These are phyloP conservation scores for Arxiozyma slooffiae DNA, from an alignment of 1,139 yeast species.

Conservation along the genomic window DNA sequence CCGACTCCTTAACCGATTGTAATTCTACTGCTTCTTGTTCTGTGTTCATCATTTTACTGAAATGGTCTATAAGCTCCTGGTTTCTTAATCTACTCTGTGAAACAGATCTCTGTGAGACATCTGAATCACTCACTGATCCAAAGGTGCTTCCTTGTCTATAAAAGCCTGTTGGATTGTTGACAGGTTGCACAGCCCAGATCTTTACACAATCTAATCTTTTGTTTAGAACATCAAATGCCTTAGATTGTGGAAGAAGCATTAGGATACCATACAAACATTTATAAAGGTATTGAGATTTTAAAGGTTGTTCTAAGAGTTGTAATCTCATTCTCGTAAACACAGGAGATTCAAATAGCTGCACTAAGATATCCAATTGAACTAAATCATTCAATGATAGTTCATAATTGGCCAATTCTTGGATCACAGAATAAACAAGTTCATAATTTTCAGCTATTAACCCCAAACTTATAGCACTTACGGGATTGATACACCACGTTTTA, in stretches of 20 bases:
- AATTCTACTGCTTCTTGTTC: constrained; percentile 4
- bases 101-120: constrained; percentile 16
- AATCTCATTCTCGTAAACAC: constrained; percentile 80
- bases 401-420: constrained; percentile 64
- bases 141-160: constrained; percentile 8
- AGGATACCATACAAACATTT: constrained; percentile 84
- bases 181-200: constrained; percentile 21
- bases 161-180: constrained; percentile 6
- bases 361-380: constrained; percentile 70
- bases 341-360: constrained; percentile 77
- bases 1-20: constrained; percentile 9
- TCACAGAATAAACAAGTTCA: constrained; percentile 73
- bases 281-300: constrained; percentile 67
- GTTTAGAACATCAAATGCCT: constrained; percentile 76
- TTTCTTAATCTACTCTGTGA: constrained; percentile 18
- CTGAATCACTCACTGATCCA: constrained; percentile 10
- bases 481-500: constrained; percentile 86
- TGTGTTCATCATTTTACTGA: constrained; percentile 14
- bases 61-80: constrained; percentile 24
- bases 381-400: constrained; percentile 58
- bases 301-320: constrained; percentile 83
- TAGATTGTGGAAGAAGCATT: constrained; percentile 91
- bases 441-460: constrained; percentile 85
- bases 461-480: constrained; percentile 78
- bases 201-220: constrained; percentile 50